Evolutionary conservation across 2,329 filamentous ascomycete species (phyloP), one percentile per base, ranked within the genome.

Genomic region (Pseudocercospora ulei): DNA sequence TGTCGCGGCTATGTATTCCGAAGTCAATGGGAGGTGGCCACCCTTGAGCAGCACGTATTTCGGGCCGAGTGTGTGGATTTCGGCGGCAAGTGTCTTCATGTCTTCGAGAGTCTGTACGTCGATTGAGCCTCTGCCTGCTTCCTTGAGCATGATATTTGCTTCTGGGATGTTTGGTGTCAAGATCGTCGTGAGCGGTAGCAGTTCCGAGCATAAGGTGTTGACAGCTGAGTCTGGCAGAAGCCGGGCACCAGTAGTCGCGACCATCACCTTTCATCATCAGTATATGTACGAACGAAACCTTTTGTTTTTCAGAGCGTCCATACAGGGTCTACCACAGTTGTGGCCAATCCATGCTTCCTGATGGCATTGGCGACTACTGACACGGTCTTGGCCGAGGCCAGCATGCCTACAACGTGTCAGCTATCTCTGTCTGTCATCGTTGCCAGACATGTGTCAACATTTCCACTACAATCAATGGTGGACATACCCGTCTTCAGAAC

Each of bases 1-100:
- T 28, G 63, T 66, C 0, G 83, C 79, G 0, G 73, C 70, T 4
- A 66, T 68, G 13, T 76, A 68, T 31, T 80, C 73, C 34, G 66
- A 69, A 3, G 71, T 77, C 47, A 96, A 72, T 1, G 88, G 86
- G n/a, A 80, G 62, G 63, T 96, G 90, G 0, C 88, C 88, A 26
- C 88, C 88, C 62, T 96, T 96, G 42, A 95, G 68, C 6, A 96
- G 70, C 18, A 95, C 81, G 65, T 80, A 86, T 48, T 74, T 72
- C 0, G 86, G 79, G 0, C 87, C 87, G 0, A 93, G 66, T 1
- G 62, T 58, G 24, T 76, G 73, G 5, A 94, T 68, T 7, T 66
- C 64, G 46, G 72, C 75, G 1, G 82, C 85, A 20, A 93, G 68
- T 1, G 62, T 55, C 50, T 85, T 76, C 25, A 95, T 62, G 27